Evolutionary conservation across 768 basidiomycete genomes (phyloP), one percentile per base, ranked within the genome.

Genomic region (Sporobolomyces roseus): DNA sequence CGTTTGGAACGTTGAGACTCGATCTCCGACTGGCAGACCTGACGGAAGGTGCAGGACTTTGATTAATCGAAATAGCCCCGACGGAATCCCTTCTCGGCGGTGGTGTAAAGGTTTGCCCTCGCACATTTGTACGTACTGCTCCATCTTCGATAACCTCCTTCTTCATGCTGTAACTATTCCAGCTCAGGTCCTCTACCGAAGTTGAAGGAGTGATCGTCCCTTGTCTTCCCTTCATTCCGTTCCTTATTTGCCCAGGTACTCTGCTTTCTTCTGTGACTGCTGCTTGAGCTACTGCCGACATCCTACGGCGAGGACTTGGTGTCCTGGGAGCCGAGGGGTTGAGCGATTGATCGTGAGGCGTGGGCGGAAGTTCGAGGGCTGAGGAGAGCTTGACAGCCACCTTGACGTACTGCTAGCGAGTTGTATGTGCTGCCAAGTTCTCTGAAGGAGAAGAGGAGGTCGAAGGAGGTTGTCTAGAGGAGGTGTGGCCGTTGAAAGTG

Each of bases 161-260:
- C n/a, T 36, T n/a, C 25, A 49, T 48, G 19, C 45, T 35, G 58
- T 60, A 33, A 4, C 17, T 19, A 9, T 38, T 56, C 41, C 56
- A 59, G 9, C 30, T 30, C 12, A 60, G 23, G 58, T 60, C 58
- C 21, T 60, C 45, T 9, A 48, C 45, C 43, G 58, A 60, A 9
- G 58, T 60, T n/a, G 58, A 60, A 21, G 58, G 58, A 32, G 58
- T 60, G 58, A 60, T 60, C 29, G 43, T 3, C 21, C 6, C 45
- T 27, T 10, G 5, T 7, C 45, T 60, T 19, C 32, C 43, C 9
- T 27, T 43, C 43, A 29, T 21, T 4, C 56, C 54, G 23, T 56
- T 56, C 35, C 21, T 9, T 17, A n/a, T 23, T 16, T 19, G 53
- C 36, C 8, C 53, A 16, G 19, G 23, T 7, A 7, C 7, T 23